Base-by-base conservation (phyloP, 192 early-diverging fungal genomes). In the Coemansia sp. region DNA sequence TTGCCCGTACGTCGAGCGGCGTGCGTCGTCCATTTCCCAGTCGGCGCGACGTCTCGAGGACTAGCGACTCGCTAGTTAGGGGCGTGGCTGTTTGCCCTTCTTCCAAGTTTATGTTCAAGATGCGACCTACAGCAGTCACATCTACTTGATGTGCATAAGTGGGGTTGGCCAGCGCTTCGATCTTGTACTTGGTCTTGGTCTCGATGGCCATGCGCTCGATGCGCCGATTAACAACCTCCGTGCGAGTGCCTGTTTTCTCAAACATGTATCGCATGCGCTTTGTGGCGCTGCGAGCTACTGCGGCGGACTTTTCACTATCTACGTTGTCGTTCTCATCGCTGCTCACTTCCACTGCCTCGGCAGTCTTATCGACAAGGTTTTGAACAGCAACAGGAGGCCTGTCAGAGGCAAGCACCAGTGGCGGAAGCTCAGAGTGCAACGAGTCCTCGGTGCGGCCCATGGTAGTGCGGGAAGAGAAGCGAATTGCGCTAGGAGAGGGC, bases 21-120 rank as follows among this genome's bases (percentile, higher is more conserved):
- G 92, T 83, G 26, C 94, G 86, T 3, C 72, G 64, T 0, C 93
- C 94, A 45, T 82, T 82, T 4, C 94, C 93, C 40, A 94, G 74
- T 5, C 74, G 74, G 18, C 90, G 81, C 28, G 91, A 94, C n/a
- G 94, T 83, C 71, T 97, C 94, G 13, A 98, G 74, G 6, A 92
- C 62, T 13, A 94, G 76, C 11, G 93, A 65, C 21, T 74, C 76
- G 31, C 63, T 59, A 14, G 71, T 59, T 8, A 82, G 62, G 9
- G 71, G 71, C 3, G 76, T 62, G 11, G 70, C 45, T 1, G 70
- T 36, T 11, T 36, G 90, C 9, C 86, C 81, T 1, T 86, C 84
- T 59, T 93, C 92, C 0, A 91, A 66, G 53, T 85, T 87, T 18
- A 87, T 86, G 70, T 85, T 88, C 53, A 91, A 87, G 20, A 98